Conservation (phyloP, 441 rosid genomes). For the Breynia disticha region DNA sequence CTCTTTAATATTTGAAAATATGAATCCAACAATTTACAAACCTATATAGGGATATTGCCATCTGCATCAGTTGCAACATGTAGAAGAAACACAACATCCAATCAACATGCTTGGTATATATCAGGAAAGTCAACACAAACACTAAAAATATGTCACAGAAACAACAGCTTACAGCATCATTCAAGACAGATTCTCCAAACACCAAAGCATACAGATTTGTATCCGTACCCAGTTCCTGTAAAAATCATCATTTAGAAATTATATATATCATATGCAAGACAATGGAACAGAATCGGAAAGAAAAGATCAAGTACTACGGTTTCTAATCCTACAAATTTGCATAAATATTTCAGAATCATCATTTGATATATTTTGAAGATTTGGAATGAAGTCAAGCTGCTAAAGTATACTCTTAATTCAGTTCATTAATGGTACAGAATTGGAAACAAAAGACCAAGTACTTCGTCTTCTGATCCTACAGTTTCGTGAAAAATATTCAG, state of each 20-base stretch:
- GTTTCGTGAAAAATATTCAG: no score
- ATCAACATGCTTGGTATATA: slow-evolving; percentile 17
- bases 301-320: no score
- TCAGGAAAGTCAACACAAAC: slow-evolving; percentile 14
- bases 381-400: no score
- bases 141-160: slow-evolving; percentile 7
- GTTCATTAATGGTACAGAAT: no score
- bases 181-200: slow-evolving; percentile 97
- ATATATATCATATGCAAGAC: no score
- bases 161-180: slow-evolving; percentile 78
- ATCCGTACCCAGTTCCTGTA: slow-evolving; percentile 97
- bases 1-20: slow-evolving; percentile 8
- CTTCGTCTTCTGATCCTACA: no score
- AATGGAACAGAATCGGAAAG: no score
- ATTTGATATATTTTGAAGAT: no score
- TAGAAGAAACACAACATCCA: slow-evolving; percentile 13
- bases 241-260: neutral
- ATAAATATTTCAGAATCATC: no score
- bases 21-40: slow-evolving; percentile 22
- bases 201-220: slow-evolving; percentile 91
- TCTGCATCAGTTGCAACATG: slow-evolving; percentile 41
- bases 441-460: no score
- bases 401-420: no score
- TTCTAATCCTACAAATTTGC: no score
- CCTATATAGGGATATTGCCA: slow-evolving; percentile 98